Conservation (phyloP, 139 green algal genomes). For the Diplosphaera chodatii region DNA sequence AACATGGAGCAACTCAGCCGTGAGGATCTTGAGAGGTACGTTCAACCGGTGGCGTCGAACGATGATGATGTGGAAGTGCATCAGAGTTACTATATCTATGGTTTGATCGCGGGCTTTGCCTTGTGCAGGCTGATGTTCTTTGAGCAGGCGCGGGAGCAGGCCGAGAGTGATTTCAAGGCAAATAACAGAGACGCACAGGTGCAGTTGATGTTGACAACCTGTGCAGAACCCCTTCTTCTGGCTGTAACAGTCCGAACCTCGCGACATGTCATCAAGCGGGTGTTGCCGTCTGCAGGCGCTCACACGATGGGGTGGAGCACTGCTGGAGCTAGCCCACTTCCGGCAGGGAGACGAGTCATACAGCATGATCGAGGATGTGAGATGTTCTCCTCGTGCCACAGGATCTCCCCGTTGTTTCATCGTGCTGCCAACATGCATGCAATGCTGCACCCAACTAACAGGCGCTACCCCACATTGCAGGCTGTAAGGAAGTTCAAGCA, state of each 20-base stretch:
- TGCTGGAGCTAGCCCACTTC: slow-evolving; percentile 97
- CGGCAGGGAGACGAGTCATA: slow-evolving; percentile 77
- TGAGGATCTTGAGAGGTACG: slow-evolving; percentile 10
- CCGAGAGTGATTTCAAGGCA: slow-evolving; percentile 67
- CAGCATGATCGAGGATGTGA: slow-evolving; percentile 80
- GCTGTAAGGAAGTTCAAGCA: slow-evolving; percentile 78
- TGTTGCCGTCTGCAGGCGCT: slow-evolving; percentile 64
- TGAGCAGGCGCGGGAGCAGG: slow-evolving; percentile 70
- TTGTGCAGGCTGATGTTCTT: slow-evolving; percentile 84
- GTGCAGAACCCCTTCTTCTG: too few relatives aligned
- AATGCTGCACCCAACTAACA: too few relatives aligned
- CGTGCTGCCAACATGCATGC: background rate
- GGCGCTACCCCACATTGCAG: slow-evolving; percentile 29
- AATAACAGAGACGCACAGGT: slow-evolving; percentile 79
- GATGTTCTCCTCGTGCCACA: too few relatives aligned
- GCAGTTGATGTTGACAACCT: too few relatives aligned
- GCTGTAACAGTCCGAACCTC: too few relatives aligned
- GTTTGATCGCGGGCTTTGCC: too few relatives aligned
- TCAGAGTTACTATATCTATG: background rate
- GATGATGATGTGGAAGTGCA: background rate
- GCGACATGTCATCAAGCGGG: background rate
- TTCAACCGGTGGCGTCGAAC: background rate
- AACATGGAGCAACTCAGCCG: slow-evolving; percentile 7
- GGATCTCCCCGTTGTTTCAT: too few relatives aligned
- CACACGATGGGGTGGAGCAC: slow-evolving; percentile 85